phyloP scores from a whole-genome alignment of 2,329 filamentous ascomycete genomes.

The Penicillium capsulatum region DNA sequence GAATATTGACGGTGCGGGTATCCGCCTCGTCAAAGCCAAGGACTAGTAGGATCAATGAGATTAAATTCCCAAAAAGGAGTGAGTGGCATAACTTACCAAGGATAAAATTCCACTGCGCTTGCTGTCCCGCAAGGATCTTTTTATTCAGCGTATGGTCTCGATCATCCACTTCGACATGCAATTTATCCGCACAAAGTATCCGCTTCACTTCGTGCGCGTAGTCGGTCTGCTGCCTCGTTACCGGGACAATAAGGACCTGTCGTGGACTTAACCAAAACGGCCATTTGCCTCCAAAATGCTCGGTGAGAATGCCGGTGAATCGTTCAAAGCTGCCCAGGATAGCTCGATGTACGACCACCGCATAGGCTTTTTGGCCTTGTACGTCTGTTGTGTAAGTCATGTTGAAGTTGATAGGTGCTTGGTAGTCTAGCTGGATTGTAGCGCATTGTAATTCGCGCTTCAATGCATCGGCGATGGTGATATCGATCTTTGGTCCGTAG shows the following conservation, averaged over 20 bases:
- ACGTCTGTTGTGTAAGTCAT: conserved; percentile 80
- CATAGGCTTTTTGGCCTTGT: conserved; percentile 30
- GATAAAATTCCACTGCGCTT: no score
- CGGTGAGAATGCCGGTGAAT: conserved; percentile 49
- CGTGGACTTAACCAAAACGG: conserved; percentile 52
- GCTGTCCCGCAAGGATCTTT: conserved; percentile 59
- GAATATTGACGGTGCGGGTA: conserved; percentile 57
- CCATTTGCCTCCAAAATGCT: conserved; percentile 52
- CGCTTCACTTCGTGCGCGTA: conserved; percentile 47
- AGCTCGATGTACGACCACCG: conserved; percentile 49
- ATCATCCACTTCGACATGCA: conserved; percentile 49
- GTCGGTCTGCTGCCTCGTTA: conserved; percentile 48
- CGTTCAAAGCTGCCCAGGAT: conserved; percentile 51
- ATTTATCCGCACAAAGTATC: conserved; percentile 43
- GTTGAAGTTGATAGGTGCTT: conserved; percentile 78
- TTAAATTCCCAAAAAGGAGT: no score
- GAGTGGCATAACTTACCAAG: no score
- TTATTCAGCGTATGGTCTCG: conserved; percentile 50
- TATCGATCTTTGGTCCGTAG: conserved; percentile 98
- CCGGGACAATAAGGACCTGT: conserved; percentile 49
- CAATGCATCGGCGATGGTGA: conserved; percentile 85
- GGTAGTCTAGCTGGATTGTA: conserved; percentile 92
- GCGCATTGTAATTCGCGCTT: conserved; percentile 83
- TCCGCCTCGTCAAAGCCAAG: no score
- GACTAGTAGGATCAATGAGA: no score